Conservation (phyloP, 495 filamentous ascomycete genomes). For the Chaetomium tenue region DNA sequence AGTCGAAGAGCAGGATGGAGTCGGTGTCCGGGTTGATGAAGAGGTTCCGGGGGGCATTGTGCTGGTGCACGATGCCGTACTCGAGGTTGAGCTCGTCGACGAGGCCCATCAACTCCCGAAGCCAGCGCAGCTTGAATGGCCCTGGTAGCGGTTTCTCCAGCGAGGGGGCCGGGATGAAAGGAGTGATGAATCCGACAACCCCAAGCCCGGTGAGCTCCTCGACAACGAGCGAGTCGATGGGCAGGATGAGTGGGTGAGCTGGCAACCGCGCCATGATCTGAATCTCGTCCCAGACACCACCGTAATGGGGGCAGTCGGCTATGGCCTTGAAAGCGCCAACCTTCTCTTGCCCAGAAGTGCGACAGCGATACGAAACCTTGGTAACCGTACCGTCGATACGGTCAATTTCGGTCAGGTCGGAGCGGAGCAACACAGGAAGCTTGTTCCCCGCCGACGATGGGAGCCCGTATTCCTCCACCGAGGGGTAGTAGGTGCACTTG, state of each 20-base stretch:
- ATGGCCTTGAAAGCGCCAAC: neutral
- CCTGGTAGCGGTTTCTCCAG: constrained; percentile 25
- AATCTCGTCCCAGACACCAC: constrained; percentile 8
- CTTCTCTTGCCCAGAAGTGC: neutral
- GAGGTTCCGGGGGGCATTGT: constrained; percentile 42
- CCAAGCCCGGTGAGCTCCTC: constrained; percentile 34
- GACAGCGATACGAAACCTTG: neutral
- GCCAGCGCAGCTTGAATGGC: constrained; percentile 39
- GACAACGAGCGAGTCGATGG: constrained; percentile 41
- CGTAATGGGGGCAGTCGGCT: neutral
- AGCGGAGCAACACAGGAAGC: neutral
- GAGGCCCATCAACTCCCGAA: constrained; percentile 39
- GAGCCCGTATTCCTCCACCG: neutral
- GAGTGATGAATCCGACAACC: constrained; percentile 44
- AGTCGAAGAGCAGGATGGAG: constrained; percentile 44
- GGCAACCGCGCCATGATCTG: constrained; percentile 6
- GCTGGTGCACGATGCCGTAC: constrained; percentile 43
- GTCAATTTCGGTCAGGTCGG: neutral
- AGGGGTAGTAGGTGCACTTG: neutral
- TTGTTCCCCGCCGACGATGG: neutral
- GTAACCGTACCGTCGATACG: neutral
- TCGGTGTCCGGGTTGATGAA: constrained; percentile 38
- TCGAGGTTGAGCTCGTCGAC: constrained; percentile 45
- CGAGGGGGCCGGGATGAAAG: constrained; percentile 38
- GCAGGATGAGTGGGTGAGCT: constrained; percentile 37